Base-by-base conservation (phyloP, 805 yeast genomes). In the Candida golubevii region DNA sequence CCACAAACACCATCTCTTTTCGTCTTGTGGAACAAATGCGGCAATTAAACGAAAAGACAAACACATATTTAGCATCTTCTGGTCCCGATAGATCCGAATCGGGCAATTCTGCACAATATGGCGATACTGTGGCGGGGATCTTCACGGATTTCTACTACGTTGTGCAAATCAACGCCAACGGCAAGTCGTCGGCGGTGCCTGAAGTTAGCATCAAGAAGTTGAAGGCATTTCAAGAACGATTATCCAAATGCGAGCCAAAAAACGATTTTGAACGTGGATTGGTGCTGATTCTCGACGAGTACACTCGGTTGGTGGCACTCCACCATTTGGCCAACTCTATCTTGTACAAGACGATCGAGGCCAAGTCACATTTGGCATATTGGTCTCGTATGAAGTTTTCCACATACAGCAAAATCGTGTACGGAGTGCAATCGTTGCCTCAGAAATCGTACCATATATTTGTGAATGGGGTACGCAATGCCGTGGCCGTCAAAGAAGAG, bases 361-460 rank as follows among this genome's bases (percentile, higher is more conserved):
- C 63, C 35, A 66, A 67, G 43, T 55, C 58, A 30, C 63, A 70
- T 38, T 47, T 63, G 47, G 53, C 57, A 5, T 71, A 69, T 48
- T 71, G 75, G 75, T 53, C 57, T 10, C 55, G 52, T 10, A 39
- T 71, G 33, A 51, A 51, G 29, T 44, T 50, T 29, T 65, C 71
- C 7, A 36, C 54, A 8, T 41, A 51, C 36, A 47, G 53, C 35
- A 68, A 67, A 46, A 26, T 57, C 26, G 37, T 63, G 10, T 71
- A 66, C 50, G 63, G 64, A 8, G 46, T 69, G 1, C 75, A 71
- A 44, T 59, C 63, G 7, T 43, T 58, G 8, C 76, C 76, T 1
- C 35, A 52, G n/a, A 58, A 57, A 13, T 32, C 32, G 7, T 48
- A 37, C 35, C 18, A 36, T 12, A 26, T 36, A 15, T 11, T 45